These are phyloP conservation scores for Musa itinerans DNA, from an alignment of 176 grass and related monocot genomes.

Conservation along the genomic window DNA sequence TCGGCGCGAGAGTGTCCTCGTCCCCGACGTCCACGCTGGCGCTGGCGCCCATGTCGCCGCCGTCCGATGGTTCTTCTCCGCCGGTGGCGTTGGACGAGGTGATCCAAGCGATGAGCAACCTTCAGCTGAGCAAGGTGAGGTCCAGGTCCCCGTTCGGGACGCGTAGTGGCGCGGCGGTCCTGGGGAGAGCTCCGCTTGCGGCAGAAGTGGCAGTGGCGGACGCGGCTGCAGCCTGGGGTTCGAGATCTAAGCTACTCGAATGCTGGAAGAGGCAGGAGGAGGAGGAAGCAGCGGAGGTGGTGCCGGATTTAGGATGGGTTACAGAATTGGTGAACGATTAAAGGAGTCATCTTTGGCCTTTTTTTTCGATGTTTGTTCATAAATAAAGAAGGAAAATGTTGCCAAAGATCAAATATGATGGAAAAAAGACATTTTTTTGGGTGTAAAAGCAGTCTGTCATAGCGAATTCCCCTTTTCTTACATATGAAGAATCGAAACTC, in stretches of 20 bases:
- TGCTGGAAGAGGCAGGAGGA: neutral
- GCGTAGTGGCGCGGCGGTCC: neutral
- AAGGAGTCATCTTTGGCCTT: neutral
- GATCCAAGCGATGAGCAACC: neutral
- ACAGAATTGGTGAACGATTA: slow-evolving; percentile 7
- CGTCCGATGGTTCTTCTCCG: neutral
- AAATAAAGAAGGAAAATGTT: neutral
- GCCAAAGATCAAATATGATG: neutral
- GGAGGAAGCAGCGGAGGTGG: neutral
- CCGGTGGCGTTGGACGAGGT: neutral
- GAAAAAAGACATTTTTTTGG: neutral
- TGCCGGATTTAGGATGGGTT: slow-evolving; percentile 7
- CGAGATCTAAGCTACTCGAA: neutral
- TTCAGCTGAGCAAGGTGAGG: neutral
- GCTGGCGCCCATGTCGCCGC: neutral
- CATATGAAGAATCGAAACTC: too few relatives aligned
- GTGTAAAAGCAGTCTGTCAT: neutral
- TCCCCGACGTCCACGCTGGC: slow-evolving; percentile 11
- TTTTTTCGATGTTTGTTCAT: neutral
- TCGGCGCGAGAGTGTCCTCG: neutral
- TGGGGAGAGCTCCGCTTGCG: neutral
- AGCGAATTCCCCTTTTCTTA: too few relatives aligned
- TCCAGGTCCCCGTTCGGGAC: neutral
- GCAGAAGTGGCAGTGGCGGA: neutral
- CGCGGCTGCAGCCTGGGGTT: neutral